A percentile compares a stretch with the other conserved stretches of the same genome.
phyloP scores from a whole-genome alignment of 768 basidiomycete species.

The Krasilnikovozyma curviuscula region DNA sequence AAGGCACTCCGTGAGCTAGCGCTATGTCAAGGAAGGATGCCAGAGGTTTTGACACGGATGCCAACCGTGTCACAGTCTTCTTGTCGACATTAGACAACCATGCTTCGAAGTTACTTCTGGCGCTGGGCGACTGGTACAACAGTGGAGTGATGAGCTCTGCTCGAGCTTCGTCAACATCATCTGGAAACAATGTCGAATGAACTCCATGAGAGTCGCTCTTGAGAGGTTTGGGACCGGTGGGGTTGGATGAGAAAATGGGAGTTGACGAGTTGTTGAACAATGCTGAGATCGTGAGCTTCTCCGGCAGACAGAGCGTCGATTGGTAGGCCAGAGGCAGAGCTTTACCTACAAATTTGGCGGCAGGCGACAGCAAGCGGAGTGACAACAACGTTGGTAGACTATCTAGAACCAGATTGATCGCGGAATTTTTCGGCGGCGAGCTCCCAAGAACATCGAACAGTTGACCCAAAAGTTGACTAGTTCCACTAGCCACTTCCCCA shows the following conservation, averaged over 20 bases:
- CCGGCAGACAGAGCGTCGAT: not conserved
- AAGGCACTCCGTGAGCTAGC: not conserved
- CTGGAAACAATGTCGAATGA: no score
- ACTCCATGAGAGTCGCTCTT: no score
- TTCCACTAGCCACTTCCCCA: not conserved
- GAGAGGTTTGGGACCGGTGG: no score
- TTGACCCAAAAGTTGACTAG: not conserved
- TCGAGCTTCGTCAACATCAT: conserved; percentile 3
- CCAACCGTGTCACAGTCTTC: no score
- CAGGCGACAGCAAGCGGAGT: conserved; percentile 5
- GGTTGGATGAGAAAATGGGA: not conserved
- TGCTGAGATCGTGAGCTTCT: not conserved
- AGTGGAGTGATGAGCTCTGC: conserved; percentile 4
- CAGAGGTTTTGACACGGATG: conserved; percentile 1
- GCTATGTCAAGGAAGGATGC: conserved; percentile 4
- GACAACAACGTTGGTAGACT: conserved; percentile 5
- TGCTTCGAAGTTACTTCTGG: conserved; percentile 1
- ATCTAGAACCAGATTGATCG: not conserved
- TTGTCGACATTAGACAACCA: conserved; percentile 1
- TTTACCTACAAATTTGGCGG: conserved; percentile 2
- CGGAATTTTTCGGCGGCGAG: not conserved
- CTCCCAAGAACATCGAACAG: conserved; percentile 3
- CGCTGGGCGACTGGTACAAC: conserved; percentile 3
- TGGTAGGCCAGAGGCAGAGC: not conserved
- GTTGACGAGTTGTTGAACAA: conserved; percentile 1